Evolutionary conservation across 2,329 filamentous ascomycete genomes (phyloP).

Genomic region (Dissoconium aciculare): DNA sequence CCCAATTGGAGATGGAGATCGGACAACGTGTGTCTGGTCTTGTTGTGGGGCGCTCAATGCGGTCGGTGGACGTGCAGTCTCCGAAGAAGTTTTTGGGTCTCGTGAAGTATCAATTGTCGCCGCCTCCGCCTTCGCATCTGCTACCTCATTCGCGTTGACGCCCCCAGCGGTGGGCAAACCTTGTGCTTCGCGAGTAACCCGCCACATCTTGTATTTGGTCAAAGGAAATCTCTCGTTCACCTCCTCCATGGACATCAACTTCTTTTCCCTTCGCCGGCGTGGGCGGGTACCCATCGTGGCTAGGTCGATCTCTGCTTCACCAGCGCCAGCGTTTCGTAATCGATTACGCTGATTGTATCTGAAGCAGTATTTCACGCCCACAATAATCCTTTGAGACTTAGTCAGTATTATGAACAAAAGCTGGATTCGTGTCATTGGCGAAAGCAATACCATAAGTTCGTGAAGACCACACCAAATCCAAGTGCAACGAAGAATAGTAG

Average conservation of each 20-base stretch:
- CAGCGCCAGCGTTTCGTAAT: constrained; percentile 57
- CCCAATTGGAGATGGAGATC: constrained; percentile 2
- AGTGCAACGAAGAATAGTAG: constrained; percentile 87
- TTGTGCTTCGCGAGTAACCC: constrained; percentile 64
- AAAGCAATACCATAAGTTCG: constrained; percentile 71
- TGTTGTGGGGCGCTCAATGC: constrained; percentile 28
- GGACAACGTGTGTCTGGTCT: constrained; percentile 35
- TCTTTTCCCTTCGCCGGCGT: constrained; percentile 75
- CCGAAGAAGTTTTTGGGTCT: constrained; percentile 20
- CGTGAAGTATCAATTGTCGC: constrained; percentile 22
- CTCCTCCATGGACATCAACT: constrained; percentile 97
- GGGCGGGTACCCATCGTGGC: constrained; percentile 74
- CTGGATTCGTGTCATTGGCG: neutral
- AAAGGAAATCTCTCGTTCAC: constrained; percentile 95
- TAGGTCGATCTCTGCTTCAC: constrained; percentile 72
- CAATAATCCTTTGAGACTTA: constrained; percentile 65
- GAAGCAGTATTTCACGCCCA: constrained; percentile 98
- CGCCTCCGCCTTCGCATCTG: constrained; percentile 33
- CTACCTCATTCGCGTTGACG: constrained; percentile 37
- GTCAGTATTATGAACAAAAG: constrained; percentile 1
- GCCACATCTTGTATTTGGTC: constrained; percentile 93
- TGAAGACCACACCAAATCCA: constrained; percentile 96
- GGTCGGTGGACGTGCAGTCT: constrained; percentile 21
- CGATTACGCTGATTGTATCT: constrained; percentile 92
- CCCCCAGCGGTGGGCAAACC: constrained; percentile 75